Base-by-base conservation (phyloP, 1,284 basidiomycete species). In the Leccinum cinnamomeum region DNA sequence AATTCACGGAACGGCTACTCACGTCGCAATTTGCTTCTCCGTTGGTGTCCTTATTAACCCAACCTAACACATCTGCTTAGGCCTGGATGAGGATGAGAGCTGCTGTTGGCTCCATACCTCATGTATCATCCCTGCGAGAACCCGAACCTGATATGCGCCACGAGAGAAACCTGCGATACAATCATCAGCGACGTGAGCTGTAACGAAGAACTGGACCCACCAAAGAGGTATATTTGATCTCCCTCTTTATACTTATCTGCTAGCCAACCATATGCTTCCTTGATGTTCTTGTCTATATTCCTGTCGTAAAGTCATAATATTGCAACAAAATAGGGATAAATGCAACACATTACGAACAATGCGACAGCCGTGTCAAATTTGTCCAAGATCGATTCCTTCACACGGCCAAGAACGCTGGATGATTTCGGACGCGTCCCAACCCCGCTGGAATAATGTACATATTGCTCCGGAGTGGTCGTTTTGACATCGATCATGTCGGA, bases 141-240 rank as follows among this genome's bases (percentile, higher is more conserved):
- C 69, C 10, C 79, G 76, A n/a, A 75, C 78, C 69, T 79, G 78
- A 64, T 20, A 82, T 23, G 81, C 80, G 7, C 80, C 81, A 0
- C 48, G 48, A 50, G 48, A 81, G 62, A 81, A 82, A 8, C 81
- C 81, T 81, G 14, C 3, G 6, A 28, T 7, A 2, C 0, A 0
- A 30, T 18, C 2, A 44, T 57, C 2, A 11, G 10, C 48, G 14
- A 7, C 1, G 46, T 18, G 10, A 14, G 18, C 2, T 2, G 11
- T 7, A 6, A 41, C 18, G 3, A 53, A 8, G 37, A 55, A 44
- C 4, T 1, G 20, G 44, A 25, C 56, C 0, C 54, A 79, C 81
- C 81, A 60, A 82, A 81, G 1, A 81, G 66, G 59, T 72, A 81
- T 46, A 82, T 81, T 8, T 65, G 65, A 60, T 81, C 80, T 1